phyloP scores from a whole-genome alignment of 2,329 filamentous ascomycete genomes.

The Tolypocladium endophyticum region DNA sequence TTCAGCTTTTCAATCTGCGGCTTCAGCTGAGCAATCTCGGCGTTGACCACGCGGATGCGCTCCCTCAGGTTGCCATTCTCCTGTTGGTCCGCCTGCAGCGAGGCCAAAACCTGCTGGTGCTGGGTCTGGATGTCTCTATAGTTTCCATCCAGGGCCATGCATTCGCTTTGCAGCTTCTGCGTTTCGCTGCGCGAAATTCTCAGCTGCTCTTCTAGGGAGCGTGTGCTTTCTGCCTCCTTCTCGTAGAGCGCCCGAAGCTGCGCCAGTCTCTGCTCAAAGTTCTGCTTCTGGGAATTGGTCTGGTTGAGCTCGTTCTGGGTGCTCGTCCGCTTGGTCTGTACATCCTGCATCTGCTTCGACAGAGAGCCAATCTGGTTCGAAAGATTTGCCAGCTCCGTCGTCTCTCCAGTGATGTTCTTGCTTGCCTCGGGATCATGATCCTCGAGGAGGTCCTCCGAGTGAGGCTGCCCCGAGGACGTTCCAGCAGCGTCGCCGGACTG shows the following conservation, averaged over 20 bases:
- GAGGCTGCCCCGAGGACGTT: conserved; percentile 19
- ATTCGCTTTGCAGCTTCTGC: conserved; percentile 72
- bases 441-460: conserved; percentile 75
- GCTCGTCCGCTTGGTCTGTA: conserved; percentile 68
- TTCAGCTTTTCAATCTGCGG: conserved; percentile 89
- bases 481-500: conserved; percentile 52
- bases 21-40: conserved; percentile 73
- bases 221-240: conserved; percentile 82
- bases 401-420: conserved; percentile 80
- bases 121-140: conserved; percentile 75
- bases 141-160: conserved; percentile 69
- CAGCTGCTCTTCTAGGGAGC: conserved; percentile 74
- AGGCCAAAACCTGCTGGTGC: conserved; percentile 63
- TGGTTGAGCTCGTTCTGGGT: conserved; percentile 77
- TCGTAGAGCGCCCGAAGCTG: conserved; percentile 86
- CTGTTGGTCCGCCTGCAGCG: conserved; percentile 75
- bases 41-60: conserved; percentile 72
- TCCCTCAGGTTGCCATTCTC: conserved; percentile 83
- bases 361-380: conserved; percentile 91
- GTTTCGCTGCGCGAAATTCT: conserved; percentile 67
- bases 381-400: conserved; percentile 85
- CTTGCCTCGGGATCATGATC: conserved; percentile 82
- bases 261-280: conserved; percentile 79
- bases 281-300: conserved; percentile 76
- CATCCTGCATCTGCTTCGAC: conserved; percentile 87